phyloP scores from a whole-genome alignment of 331 rosid genomes.

The Malus hybrid region DNA sequence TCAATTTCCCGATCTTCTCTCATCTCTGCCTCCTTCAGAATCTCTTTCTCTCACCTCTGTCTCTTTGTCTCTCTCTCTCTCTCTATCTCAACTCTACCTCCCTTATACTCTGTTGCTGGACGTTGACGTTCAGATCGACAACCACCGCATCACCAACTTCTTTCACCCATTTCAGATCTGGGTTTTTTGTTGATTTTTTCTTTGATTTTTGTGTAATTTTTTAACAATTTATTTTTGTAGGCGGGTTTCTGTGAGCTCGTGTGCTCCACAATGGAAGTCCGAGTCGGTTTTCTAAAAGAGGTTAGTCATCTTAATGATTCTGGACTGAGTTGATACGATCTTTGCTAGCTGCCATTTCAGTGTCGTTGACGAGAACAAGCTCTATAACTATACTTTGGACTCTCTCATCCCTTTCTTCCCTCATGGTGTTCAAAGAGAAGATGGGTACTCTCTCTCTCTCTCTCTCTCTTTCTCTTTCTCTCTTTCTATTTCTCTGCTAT shows the following conservation, averaged over 20 bases:
- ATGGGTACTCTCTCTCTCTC: conserved; percentile 50
- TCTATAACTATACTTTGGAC: conserved; percentile 66
- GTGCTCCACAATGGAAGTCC: conserved; percentile 24
- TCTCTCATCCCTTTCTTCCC: conserved; percentile 63
- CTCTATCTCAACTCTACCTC: too few species aligned
- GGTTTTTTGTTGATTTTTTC: too few species aligned
- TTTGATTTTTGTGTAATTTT: too few species aligned
- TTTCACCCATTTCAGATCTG: too few species aligned
- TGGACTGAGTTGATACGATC: conserved; percentile 21
- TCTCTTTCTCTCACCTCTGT: too few species aligned
- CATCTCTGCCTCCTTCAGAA: too few species aligned
- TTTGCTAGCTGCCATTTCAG: conserved; percentile 43
- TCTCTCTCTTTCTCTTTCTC: background rate
- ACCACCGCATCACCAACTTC: too few species aligned
- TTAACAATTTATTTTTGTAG: too few species aligned
- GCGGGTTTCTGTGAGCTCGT: conserved; percentile 7
- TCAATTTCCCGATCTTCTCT: too few species aligned
- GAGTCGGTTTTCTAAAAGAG: conserved; percentile 15
- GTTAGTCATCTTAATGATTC: conserved; percentile 30
- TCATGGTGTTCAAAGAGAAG: conserved; percentile 91
- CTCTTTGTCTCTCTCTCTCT: too few species aligned
- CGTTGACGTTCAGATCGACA: too few species aligned
- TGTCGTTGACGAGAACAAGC: conserved; percentile 35
- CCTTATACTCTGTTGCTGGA: too few species aligned
- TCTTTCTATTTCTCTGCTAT: background rate